A percentile compares a stretch with the other conserved stretches of the same genome.
Conservation (phyloP, 2,329 filamentous ascomycete species). For the Exophiala dermatitidis region DNA sequence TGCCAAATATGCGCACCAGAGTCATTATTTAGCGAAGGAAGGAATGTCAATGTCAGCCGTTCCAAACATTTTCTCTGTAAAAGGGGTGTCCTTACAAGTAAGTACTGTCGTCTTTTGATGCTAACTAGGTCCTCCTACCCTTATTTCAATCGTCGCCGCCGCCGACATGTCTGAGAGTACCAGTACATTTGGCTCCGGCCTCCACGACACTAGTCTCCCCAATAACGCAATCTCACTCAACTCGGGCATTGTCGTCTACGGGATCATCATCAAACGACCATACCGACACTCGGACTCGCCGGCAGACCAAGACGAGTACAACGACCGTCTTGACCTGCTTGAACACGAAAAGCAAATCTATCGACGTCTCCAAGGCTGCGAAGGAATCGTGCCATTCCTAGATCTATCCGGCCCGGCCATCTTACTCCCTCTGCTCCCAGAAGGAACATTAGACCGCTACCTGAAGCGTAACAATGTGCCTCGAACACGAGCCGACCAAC, state of each 20-base stretch:
- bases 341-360: constrained; percentile 12
- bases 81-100: too few relatives aligned
- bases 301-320: constrained; percentile 1
- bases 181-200: background rate
- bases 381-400: constrained; percentile 9
- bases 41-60: too few relatives aligned
- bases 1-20: too few relatives aligned
- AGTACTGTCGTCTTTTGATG: too few relatives aligned
- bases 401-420: constrained; percentile 7
- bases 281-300: background rate
- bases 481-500: constrained; percentile 1
- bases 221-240: constrained; percentile 3
- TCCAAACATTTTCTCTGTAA: too few relatives aligned
- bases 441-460: constrained; percentile 6
- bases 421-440: constrained; percentile 4
- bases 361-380: constrained; percentile 5
- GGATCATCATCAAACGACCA: constrained; percentile 5
- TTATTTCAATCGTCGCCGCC: background rate
- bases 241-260: constrained; percentile 6
- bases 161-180: background rate
- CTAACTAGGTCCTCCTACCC: too few relatives aligned
- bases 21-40: too few relatives aligned
- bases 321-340: background rate
- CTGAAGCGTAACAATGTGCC: background rate
- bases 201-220: constrained; percentile 2